Base-by-base conservation (phyloP, 768 basidiomycete genomes). In the Leccinellum luteum region DNA sequence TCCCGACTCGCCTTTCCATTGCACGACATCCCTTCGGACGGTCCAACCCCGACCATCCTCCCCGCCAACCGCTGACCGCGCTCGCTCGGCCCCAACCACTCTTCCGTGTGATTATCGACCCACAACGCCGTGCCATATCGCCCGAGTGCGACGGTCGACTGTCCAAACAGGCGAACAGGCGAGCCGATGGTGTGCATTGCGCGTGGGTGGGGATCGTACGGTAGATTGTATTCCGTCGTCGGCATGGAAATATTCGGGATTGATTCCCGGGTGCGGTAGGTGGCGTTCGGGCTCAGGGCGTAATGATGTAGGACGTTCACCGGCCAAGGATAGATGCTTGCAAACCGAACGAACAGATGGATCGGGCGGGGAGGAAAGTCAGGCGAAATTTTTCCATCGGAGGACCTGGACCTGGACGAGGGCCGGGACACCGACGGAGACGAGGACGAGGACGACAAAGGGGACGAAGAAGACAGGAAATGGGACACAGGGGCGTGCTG, bases 291-390 rank as follows among this genome's bases (percentile, higher is more conserved):
- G 2, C 66, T 66, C 15, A 90, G 74, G 32, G 77, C 65, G 65
- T 79, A 86, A 67, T 85, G 82, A 61, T 88, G 85, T n/a, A 89
- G 75, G 25, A 84, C 70, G 67, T 90, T 88, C 59, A 84, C 79
- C 0, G 86, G 85, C 87, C 86, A 88, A 3, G 85, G 85, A 58
- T 79, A 82, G 53, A 73, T 75, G 65, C 80, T 84, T 13, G 78
- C 80, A 63, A 83, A 89, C 15, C 88, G 84, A 19, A 87, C 66
- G 44, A 85, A 74, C 17, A 88, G 69, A 60, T 78, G 79, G 54
- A 89, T 74, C 0, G 75, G 71, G 1, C 71, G 67, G 48, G 63
- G 17, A 10, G 0, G 15, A 1, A 25, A 7, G 12, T 41, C 17
- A n/a, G 35, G 17, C 8, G 35, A 9, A 38, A 17, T n/a, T n/a